These are phyloP conservation scores for Paratinospora sagittata DNA, from an alignment of 164 flowering plant species.

Conservation along the genomic window DNA sequence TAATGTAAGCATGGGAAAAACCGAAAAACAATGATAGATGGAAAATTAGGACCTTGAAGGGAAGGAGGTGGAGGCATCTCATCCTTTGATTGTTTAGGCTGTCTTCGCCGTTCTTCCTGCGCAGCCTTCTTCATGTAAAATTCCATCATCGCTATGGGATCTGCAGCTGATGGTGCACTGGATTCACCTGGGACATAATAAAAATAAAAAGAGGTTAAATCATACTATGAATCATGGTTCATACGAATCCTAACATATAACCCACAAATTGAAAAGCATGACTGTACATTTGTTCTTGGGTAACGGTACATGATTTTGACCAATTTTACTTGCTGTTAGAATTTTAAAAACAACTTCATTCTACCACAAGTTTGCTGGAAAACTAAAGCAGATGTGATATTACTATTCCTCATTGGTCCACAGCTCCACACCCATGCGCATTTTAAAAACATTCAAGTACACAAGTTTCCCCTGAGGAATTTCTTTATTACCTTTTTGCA, in stretches of 20 bases:
- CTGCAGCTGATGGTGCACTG: conserved; percentile 44
- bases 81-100: conserved; percentile 75
- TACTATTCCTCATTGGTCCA: too few species aligned
- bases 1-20: too few species aligned
- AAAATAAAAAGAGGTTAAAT: background rate
- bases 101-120: conserved; percentile 73
- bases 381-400: too few species aligned
- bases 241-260: background rate
- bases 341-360: too few species aligned
- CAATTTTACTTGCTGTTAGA: background rate
- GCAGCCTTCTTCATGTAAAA: conserved; percentile 95
- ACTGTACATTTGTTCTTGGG: background rate
- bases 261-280: background rate
- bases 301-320: background rate
- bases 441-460: too few species aligned
- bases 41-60: conserved; percentile 56
- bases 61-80: conserved; percentile 99
- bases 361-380: too few species aligned
- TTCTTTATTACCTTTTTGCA: too few species aligned
- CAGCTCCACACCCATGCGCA: too few species aligned
- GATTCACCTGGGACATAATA: conserved; percentile 37
- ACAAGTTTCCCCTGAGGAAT: too few species aligned
- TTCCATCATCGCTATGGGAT: conserved; percentile 97
- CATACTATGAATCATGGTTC: background rate
- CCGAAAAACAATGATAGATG: background rate